Evolutionary conservation across 2,329 filamentous ascomycete genomes (phyloP).

Genomic region (Colletotrichum spinosum): DNA sequence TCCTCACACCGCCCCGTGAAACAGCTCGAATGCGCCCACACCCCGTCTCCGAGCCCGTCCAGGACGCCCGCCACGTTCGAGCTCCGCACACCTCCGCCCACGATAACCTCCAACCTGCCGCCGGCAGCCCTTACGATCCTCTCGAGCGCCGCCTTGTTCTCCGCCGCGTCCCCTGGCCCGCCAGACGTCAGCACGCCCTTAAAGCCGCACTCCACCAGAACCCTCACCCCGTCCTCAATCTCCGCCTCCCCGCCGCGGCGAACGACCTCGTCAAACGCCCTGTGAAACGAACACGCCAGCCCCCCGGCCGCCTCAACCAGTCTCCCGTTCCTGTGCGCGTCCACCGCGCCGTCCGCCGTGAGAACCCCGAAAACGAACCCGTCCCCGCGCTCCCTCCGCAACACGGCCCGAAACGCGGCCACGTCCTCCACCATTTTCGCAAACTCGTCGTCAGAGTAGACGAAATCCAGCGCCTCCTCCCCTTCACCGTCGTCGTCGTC

Average conservation of each 20-base stretch:
- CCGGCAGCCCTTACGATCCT: constrained; percentile 45
- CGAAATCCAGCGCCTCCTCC: constrained; percentile 53
- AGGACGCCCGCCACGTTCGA: constrained; percentile 50
- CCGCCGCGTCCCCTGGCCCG: constrained; percentile 54
- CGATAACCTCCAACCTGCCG: constrained; percentile 58
- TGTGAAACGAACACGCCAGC: constrained; percentile 63
- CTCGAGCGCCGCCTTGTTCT: constrained; percentile 53
- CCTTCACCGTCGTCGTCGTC: constrained; percentile 1
- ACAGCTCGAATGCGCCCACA: constrained; percentile 64
- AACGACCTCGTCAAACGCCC: constrained; percentile 65
- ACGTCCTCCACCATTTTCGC: constrained; percentile 51
- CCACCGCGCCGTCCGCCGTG: constrained; percentile 40
- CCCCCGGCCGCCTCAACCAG: constrained; percentile 57
- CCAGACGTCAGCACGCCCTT: constrained; percentile 65
- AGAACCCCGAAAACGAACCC: constrained; percentile 69
- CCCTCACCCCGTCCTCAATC: constrained; percentile 45
- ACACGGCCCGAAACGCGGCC: constrained; percentile 48
- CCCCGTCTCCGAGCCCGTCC: constrained; percentile 42
- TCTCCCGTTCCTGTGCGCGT: constrained; percentile 51
- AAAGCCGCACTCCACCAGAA: constrained; percentile 58
- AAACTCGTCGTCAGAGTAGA: constrained; percentile 60
- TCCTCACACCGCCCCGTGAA: constrained; percentile 39
- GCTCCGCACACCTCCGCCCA: constrained; percentile 63
- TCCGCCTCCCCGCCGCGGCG: constrained; percentile 37
- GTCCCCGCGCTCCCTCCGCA: constrained; percentile 58